Base-by-base conservation (phyloP, 371 early-diverging fungal genomes). In the Blakeslea trispora region DNA sequence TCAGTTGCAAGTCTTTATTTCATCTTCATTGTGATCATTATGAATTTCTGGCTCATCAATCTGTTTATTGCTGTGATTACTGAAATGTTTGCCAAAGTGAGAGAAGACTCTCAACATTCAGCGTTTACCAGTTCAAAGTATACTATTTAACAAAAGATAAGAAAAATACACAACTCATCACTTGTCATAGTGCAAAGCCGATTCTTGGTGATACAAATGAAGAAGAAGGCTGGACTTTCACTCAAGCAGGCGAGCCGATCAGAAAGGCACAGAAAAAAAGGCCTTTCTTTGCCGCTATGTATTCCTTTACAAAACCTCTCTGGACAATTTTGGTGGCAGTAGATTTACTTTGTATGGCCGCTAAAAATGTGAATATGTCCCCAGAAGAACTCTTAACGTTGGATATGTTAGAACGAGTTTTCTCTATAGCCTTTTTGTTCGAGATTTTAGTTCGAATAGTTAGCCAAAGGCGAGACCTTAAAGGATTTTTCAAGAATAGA, bases 41-140 rank as follows among this genome's bases (percentile, higher is more conserved):
- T 88, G 77, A 86, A 87, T 60, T 85, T 82, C 58, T 87, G 86
- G 87, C 70, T 89, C 19, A 69, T 87, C 50, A 87, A 88, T 59
- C 63, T 87, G 39, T 87, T 89, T 59, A 81, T 89, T 32, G 87
- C 89, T 11, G 89, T 87, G 18, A 85, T 85, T 58, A 81, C 81
- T 19, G 85, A 84, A 59, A 81, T 86, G 80, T 89, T 89, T 77
- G 85, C 84, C 45, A 83, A 85, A 66, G 83, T 86, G 23, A 72
- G 87, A 35, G 87, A 85, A 61, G 86, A 86, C 59, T 79, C 82
- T 5, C 71, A 85, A 22, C 84, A 83, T 52, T 84, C 87, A 0
- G 87, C 85, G 6, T 86, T 86, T 45, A 82, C 81, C 10, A 68
- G 69, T 10, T 72, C 79, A 17, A 78, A 59, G 75, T 72, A 75